A percentile compares a stretch with the other conserved stretches of the same genome.
Conservation (phyloP, 306 rosid species). For the Cucumis melo region DNA sequence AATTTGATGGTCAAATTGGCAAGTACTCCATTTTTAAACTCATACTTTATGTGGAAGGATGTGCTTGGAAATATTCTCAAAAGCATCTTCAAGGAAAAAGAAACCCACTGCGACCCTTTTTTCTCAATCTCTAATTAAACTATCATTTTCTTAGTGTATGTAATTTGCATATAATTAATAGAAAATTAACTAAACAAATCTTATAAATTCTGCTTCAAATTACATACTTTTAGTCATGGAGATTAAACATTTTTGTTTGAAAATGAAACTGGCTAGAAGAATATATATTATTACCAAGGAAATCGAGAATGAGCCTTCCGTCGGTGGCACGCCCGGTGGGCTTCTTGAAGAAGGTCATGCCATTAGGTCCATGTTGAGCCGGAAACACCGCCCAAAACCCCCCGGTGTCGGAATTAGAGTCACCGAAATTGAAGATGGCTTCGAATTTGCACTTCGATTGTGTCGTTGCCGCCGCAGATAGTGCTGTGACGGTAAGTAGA, state of each 20-base stretch:
- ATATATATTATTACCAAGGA: conserved; percentile 60
- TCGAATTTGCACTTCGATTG: conserved; percentile 33
- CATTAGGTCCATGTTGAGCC: conserved; percentile 39
- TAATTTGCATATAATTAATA: too few species aligned
- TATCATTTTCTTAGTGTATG: too few species aligned
- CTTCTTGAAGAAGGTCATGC: conserved; percentile 53
- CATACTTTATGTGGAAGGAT: not conserved
- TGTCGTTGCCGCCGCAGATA: not conserved
- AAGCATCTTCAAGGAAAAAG: too few species aligned
- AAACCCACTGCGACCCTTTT: too few species aligned
- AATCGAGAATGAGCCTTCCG: conserved; percentile 68
- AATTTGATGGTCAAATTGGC: not conserved
- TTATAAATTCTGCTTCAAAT: too few species aligned
- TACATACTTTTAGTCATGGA: too few species aligned
- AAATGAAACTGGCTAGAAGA: too few species aligned
- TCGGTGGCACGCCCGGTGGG: conserved; percentile 71
- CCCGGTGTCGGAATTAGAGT: conserved; percentile 59
- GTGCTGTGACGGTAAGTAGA: conserved; percentile 1
- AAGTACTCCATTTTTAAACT: not conserved
- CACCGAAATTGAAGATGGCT: conserved; percentile 73
- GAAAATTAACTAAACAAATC: too few species aligned
- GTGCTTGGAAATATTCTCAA: not conserved
- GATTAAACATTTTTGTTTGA: too few species aligned
- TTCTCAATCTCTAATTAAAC: too few species aligned
- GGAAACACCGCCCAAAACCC: conserved; percentile 73